Base-by-base conservation (phyloP, 495 filamentous ascomycete species). In the Penicillium desertorum region DNA sequence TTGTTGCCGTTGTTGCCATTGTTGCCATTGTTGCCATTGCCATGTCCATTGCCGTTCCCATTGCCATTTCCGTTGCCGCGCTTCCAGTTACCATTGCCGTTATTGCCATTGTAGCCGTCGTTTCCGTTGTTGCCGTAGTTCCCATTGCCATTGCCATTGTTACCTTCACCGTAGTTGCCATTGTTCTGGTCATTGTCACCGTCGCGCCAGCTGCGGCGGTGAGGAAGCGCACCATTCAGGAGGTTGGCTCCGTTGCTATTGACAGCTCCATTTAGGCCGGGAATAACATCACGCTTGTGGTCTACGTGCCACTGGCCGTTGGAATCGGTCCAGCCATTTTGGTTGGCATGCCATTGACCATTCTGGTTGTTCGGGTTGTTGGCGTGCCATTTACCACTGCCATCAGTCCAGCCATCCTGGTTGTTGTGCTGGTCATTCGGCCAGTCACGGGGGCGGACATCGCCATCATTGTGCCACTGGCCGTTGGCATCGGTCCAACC, bases 401-500 rank as follows among this genome's bases (percentile, higher is more conserved):
- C 49, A 42, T 62, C 59, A 16, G 54, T 59, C 56, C 59, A 58
- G 19, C 59, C 59, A 2, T 62, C 50, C 45, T 37, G 30, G 30
- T 34, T 29, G 27, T 29, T 29, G 6, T 29, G 27, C 7, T 29
- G 5, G 27, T 29, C 27, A 29, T 29, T 29, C 1, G 27, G 6
- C 27, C 27, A 7, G 27, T 29, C 27, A 29, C 27, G 27, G 7
- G 27, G 27, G 6, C 7, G 27, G 27, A 29, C 27, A 29, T 7
- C 27, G 27, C 27, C 27, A 29, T 29, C 27, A 36, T 54, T 43
- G 19, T 65, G 62, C 62, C 62, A 65, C 22, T 65, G 59, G n/a
- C 59, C 62, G 10, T 65, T 57, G 6, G 39, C 55, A 17, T 62
- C 62, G 20, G 62, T 65, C 62, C 62, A 65, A 10, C 62, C 62